Percentiles rank a stretch among this genome's conserved stretches.
Conservation (phyloP, 2,329 filamentous ascomycete species). For the Ophiostoma quercus region DNA sequence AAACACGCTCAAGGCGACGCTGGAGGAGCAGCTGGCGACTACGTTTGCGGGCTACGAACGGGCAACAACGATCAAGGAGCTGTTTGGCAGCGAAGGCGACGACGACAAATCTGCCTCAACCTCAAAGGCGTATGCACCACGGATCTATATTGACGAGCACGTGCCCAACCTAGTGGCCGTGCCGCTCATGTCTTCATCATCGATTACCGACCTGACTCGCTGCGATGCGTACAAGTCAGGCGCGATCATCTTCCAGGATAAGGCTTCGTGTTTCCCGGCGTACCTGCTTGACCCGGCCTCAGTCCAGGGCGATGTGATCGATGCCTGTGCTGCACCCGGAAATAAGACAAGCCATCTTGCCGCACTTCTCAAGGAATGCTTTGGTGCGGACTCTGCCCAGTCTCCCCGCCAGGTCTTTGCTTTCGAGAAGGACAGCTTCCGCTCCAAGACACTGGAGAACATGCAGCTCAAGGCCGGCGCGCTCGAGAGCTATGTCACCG, state of each 20-base stretch:
- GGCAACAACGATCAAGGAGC: slow-evolving; percentile 51
- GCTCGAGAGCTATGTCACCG: not conserved
- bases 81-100: slow-evolving; percentile 39
- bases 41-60: slow-evolving; percentile 64
- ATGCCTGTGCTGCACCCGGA: slow-evolving; percentile 88
- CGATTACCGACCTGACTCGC: slow-evolving; percentile 63
- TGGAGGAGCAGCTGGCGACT: slow-evolving; percentile 66
- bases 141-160: slow-evolving; percentile 69
- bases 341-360: slow-evolving; percentile 97
- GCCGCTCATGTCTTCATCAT: slow-evolving; percentile 39
- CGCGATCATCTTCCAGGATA: slow-evolving; percentile 86
- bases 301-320: slow-evolving; percentile 63
- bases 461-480: slow-evolving; percentile 80
- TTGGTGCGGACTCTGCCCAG: slow-evolving; percentile 19
- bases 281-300: slow-evolving; percentile 69
- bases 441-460: slow-evolving; percentile 71
- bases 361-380: slow-evolving; percentile 54
- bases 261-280: slow-evolving; percentile 93
- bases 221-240: slow-evolving; percentile 69
- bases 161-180: slow-evolving; percentile 80
- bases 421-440: slow-evolving; percentile 68
- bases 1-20: slow-evolving; percentile 68
- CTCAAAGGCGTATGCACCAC: slow-evolving; percentile 16
- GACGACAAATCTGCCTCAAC: not conserved
- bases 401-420: slow-evolving; percentile 54